phyloP scores from a whole-genome alignment of 352 stramenopile species.

The Peronospora belbahrii region DNA sequence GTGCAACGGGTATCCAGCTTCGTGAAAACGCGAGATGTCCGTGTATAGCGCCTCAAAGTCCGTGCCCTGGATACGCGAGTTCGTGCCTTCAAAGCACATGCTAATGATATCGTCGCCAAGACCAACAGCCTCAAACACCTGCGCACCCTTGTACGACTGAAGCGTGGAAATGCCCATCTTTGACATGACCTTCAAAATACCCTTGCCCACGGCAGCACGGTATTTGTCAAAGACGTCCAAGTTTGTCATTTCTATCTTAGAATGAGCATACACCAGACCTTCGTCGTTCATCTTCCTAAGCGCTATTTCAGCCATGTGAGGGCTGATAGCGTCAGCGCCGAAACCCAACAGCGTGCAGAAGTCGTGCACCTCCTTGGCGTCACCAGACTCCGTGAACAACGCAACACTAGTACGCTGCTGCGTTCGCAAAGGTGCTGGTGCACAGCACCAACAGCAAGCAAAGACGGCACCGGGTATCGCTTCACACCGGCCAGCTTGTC shows the following conservation, averaged over 20 bases:
- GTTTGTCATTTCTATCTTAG: constrained; percentile 44
- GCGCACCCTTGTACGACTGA: constrained; percentile 92
- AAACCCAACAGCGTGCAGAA: constrained; percentile 91
- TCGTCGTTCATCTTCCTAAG: constrained; percentile 93
- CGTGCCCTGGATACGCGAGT: constrained; percentile 87
- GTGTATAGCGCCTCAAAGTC: constrained; percentile 93
- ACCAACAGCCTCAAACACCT: constrained; percentile 95
- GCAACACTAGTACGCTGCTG: constrained; percentile 86
- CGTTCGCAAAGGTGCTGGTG: constrained; percentile 94
- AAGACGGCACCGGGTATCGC: constrained; percentile 90
- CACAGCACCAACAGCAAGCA: constrained; percentile 91
- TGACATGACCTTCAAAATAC: constrained; percentile 76
- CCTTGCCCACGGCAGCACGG: constrained; percentile 55
- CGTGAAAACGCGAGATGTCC: constrained; percentile 90
- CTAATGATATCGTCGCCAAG: constrained; percentile 89
- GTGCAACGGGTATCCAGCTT: constrained; percentile 81
- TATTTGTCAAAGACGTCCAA: constrained; percentile 63
- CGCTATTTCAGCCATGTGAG: constrained; percentile 93
- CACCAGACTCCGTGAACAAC: constrained; percentile 91
- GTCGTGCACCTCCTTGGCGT: constrained; percentile 95
- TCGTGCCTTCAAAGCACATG: constrained; percentile 81
- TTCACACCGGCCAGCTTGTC: constrained; percentile 84
- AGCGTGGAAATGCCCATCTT: constrained; percentile 97
- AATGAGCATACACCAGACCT: constrained; percentile 71
- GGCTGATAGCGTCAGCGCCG: constrained; percentile 92